These are phyloP conservation scores for Cyclotella atomus DNA, from an alignment of 108 stramenopile genomes.

Conservation along the genomic window DNA sequence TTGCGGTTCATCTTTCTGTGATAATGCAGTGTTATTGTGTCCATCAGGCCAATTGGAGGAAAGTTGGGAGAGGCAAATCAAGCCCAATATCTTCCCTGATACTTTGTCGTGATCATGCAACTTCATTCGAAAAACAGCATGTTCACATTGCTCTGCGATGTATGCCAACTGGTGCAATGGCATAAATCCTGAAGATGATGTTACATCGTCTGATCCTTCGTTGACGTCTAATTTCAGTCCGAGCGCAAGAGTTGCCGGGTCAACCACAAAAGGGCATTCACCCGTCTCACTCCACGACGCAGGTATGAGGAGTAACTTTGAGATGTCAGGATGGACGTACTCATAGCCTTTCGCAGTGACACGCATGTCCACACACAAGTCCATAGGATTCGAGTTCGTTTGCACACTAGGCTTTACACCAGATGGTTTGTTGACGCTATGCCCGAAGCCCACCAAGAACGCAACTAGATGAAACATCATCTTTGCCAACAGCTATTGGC, in stretches of 20 bases:
- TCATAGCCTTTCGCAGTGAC: conserved; percentile 25
- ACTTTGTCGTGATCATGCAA: neutral
- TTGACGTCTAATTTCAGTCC: neutral
- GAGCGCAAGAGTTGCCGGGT: conserved; percentile 13
- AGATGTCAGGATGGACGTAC: conserved; percentile 30
- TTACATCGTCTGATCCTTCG: neutral
- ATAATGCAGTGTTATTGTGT: conserved; percentile 5
- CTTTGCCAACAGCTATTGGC: no score
- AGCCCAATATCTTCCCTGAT: conserved; percentile 24
- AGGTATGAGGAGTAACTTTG: conserved; percentile 12
- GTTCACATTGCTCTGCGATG: conserved; percentile 33
- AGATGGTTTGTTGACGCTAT: neutral
- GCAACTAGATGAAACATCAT: no score
- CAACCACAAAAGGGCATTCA: conserved; percentile 13
- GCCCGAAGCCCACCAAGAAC: no score
- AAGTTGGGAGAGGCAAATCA: conserved; percentile 34
- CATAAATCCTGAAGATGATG: conserved; percentile 8
- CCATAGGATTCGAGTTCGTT: neutral
- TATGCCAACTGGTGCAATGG: conserved; percentile 18
- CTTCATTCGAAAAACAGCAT: conserved; percentile 3
- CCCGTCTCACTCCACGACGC: neutral
- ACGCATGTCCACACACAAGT: neutral
- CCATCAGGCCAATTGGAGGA: conserved; percentile 6
- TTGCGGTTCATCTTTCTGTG: neutral
- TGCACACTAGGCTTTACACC: neutral